Evolutionary conservation across 2,329 filamentous ascomycete species (phyloP), one percentile per base, ranked within the genome.

Genomic region (Fusarium pseudonygamai): DNA sequence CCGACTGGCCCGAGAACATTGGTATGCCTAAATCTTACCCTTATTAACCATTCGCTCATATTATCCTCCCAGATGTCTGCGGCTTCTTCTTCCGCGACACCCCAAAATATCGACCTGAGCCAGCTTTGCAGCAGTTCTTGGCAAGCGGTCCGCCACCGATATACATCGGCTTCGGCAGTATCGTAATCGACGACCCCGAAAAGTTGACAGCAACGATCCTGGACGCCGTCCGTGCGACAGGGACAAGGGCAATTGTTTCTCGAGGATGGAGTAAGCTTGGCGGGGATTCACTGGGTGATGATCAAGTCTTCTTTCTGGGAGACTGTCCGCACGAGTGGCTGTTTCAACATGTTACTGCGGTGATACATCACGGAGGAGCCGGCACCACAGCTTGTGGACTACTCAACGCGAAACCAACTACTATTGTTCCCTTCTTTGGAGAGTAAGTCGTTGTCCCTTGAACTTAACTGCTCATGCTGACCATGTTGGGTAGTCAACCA

Each of bases 241-340:
- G 92, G 6, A 89, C 92, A 2, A 85, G 92, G 11, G 92, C 91
- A 0, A 81, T 94, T 5, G 89, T 94, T 1, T 92, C 90, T 2
- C 92, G 93, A 77, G 92, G 92, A 2, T 94, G 92, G 92, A 91
- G 92, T 40, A 91, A 90, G 0, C 82, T 94, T 3, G 92, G 91
- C 4, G 85, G 85, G 4, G 86, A 88, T 5, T 83, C 86, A 0
- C 85, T 87, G 0, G 89, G 91, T 0, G 87, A 89, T 61, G 57
- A 62, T 8, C 20, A 42, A 4, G 83, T 93, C 43, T 92, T 87
- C 79, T 89, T 93, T 85, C 85, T 94, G 2, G 91, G 90, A 14
- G 93, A 93, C 70, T 92, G 88, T 0, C 92, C 92, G 0, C 92
- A 94, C 75, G 92, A 93, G 78, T 94, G 92, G 92, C 82, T 94